phyloP scores from a whole-genome alignment of 2,329 filamentous ascomycete genomes.

The Curvularia sp. region DNA sequence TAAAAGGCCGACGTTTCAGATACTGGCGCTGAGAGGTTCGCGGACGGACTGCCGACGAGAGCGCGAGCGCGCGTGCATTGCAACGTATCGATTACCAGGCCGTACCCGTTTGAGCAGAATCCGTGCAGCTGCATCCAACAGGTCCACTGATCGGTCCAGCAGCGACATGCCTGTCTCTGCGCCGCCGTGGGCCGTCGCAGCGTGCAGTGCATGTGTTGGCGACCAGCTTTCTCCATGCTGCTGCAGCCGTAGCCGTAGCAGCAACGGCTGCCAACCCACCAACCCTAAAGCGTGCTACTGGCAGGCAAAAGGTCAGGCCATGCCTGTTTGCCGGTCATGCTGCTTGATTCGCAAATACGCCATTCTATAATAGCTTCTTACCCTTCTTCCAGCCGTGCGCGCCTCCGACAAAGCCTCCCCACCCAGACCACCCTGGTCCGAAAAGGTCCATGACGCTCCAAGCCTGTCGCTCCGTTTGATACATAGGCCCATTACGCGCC shows the following conservation, averaged over 20 bases:
- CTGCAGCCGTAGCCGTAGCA: conserved; percentile 6
- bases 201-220: conserved; percentile 1
- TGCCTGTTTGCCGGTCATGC: conserved; percentile 13
- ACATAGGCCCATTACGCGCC: conserved; percentile 17
- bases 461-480: conserved; percentile 10
- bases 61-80: background rate
- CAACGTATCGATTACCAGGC: background rate
- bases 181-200: background rate
- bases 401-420: conserved; percentile 13
- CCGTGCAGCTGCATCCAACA: background rate
- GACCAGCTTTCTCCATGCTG: conserved; percentile 4
- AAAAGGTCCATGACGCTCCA: conserved; percentile 8
- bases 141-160: conserved; percentile 10
- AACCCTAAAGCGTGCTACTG: conserved; percentile 4
- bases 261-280: conserved; percentile 5
- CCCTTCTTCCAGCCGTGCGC: conserved; percentile 8
- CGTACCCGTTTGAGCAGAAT: background rate
- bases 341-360: conserved; percentile 21
- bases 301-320: background rate
- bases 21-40: background rate
- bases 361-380: conserved; percentile 18
- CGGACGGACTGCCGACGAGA: background rate
- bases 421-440: conserved; percentile 14
- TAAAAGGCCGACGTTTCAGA: conserved; percentile 2
- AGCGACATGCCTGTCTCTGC: background rate